phyloP scores from a whole-genome alignment of 352 stramenopile genomes.

The Globisporangium paddicum region DNA sequence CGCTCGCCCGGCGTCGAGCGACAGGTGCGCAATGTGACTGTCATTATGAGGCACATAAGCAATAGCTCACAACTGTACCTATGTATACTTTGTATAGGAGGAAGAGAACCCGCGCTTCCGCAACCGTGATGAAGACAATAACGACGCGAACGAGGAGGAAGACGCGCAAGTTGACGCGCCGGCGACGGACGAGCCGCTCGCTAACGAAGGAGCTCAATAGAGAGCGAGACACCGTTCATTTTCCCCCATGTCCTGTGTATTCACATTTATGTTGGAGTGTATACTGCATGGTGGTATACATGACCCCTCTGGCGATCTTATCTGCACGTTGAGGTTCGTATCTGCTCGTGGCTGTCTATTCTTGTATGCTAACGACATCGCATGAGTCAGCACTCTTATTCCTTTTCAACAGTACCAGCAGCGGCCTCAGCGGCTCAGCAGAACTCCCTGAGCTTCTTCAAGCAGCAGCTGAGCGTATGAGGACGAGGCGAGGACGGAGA shows the following conservation, averaged over 20 bases:
- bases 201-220: conserved; percentile 6
- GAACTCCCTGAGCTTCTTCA: too few relatives aligned
- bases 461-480: too few relatives aligned
- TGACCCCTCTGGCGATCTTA: not conserved
- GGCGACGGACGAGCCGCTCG: not conserved
- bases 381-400: not conserved
- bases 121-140: conserved; percentile 35
- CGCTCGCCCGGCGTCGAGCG: conserved; percentile 15
- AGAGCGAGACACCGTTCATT: not conserved
- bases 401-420: not conserved
- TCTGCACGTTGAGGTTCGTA: not conserved
- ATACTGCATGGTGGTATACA: not conserved
- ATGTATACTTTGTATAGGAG: conserved; percentile 15
- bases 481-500: not conserved
- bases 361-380: not conserved
- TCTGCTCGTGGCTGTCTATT: not conserved
- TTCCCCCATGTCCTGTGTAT: not conserved
- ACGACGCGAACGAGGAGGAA: conserved; percentile 21
- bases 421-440: too few relatives aligned
- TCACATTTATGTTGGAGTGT: not conserved
- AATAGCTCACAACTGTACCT: not conserved
- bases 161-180: conserved; percentile 8
- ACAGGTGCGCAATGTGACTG: conserved; percentile 11
- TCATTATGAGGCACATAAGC: too few relatives aligned
- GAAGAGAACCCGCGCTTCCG: conserved; percentile 65